Evolutionary conservation across 495 filamentous ascomycete genomes (phyloP), one percentile per base, ranked within the genome.

Genomic region (Margaritispora aquatica): DNA sequence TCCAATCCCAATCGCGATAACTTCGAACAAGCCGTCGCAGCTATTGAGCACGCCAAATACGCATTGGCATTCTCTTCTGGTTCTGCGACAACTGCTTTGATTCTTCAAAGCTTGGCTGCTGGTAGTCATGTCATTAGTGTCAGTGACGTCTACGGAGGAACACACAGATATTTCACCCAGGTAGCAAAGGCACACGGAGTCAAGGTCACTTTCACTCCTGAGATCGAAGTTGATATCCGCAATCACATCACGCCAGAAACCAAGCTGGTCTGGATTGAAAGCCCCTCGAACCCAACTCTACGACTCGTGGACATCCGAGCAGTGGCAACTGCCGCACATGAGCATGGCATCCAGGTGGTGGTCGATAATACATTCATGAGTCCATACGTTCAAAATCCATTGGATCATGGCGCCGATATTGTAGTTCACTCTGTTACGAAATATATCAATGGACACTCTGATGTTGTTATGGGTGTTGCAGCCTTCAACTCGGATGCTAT

Each of bases 351-450:
- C 59, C 75, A 89, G 64, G 94, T 99, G 10, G 95, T 99, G 4
- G 94, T 99, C 1, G 94, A 99, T 74, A 99, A 99, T 77, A 99
- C 94, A 1, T 99, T 99, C 77, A 75, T 99, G 66, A 89, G 84
- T 60, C 94, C 94, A 24, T 99, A 97, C 69, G 80, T 97, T 23
- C 94, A 99, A 73, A 97, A 97, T 71, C 94, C 94, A 1, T 80
- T 99, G 24, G 84, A 92, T 65, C 90, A 95, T 73, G 94, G 94
- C 65, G 94, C 94, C 34, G 95, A 99, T 69, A 92, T 99, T 49
- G 94, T 97, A 46, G 86, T 97, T n/a, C 94, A 99, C 78, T 92
- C 88, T 38, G 94, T 99, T n/a, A 99, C 94, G 8, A 99, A 99
- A 73, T 99, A 97, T 75, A 97, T 99, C 72, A 99, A 99, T 69